phyloP scores from a whole-genome alignment of 2,329 filamentous ascomycete genomes.

The Hortaea werneckii region DNA sequence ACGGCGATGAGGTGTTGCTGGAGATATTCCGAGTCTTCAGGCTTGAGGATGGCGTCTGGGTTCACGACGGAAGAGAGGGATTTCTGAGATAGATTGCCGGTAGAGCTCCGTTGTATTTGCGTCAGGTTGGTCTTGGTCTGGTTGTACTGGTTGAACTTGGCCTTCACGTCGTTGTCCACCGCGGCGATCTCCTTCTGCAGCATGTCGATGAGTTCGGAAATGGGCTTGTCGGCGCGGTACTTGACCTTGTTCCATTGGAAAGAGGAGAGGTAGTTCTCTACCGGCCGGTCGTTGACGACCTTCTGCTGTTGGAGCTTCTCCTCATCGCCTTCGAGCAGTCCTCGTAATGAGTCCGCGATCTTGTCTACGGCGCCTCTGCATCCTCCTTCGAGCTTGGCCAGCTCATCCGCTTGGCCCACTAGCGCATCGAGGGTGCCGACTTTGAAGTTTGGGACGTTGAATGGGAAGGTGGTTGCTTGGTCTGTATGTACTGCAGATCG shows the following conservation, averaged over 20 bases:
- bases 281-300: constrained; percentile 86
- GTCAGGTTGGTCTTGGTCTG: constrained; percentile 76
- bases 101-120: constrained; percentile 75
- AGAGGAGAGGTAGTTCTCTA: constrained; percentile 78
- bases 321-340: constrained; percentile 74
- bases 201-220: constrained; percentile 75
- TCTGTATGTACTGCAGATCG: constrained; percentile 62
- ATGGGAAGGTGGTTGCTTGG: constrained; percentile 64
- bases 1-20: constrained; percentile 92
- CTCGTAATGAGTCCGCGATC: constrained; percentile 74
- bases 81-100: constrained; percentile 87
- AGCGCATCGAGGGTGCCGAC: constrained; percentile 92
- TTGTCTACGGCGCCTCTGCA: constrained; percentile 80
- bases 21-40: constrained; percentile 81
- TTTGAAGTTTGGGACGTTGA: constrained; percentile 88
- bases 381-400: constrained; percentile 72
- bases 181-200: constrained; percentile 87
- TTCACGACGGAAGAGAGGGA: constrained; percentile 84
- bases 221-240: constrained; percentile 83
- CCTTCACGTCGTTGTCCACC: constrained; percentile 91
- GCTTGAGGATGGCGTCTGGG: constrained; percentile 61
- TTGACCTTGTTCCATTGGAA: constrained; percentile 98
- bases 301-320: constrained; percentile 77
- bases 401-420: constrained; percentile 91
- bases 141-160: constrained; percentile 92